These are phyloP conservation scores for Candida boleticola DNA, from an alignment of 805 yeast species.

Conservation along the genomic window DNA sequence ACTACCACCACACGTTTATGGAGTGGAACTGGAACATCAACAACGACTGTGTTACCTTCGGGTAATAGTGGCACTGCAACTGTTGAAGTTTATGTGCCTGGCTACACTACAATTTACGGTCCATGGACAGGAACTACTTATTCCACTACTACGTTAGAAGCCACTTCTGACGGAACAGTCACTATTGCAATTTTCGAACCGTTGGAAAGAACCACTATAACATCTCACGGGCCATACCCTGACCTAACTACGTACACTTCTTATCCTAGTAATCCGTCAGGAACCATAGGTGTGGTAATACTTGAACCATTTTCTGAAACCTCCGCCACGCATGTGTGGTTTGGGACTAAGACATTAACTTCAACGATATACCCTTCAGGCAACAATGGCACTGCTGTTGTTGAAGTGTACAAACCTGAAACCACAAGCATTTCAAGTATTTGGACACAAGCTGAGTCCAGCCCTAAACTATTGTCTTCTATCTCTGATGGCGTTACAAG, in stretches of 20 bases:
- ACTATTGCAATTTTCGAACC: neutral
- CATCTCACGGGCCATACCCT: too few species aligned
- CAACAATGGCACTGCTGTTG: neutral
- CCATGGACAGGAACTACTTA: neutral
- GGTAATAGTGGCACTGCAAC: neutral
- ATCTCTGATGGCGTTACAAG: too few species aligned
- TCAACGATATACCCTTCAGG: neutral
- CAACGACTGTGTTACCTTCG: neutral
- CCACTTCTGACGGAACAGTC: neutral
- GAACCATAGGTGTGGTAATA: neutral
- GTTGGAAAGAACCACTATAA: neutral
- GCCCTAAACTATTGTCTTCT: too few species aligned
- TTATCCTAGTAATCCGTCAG: neutral
- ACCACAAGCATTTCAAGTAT: neutral
- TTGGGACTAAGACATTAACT: neutral
- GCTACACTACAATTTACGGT: neutral
- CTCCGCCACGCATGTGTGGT: neutral
- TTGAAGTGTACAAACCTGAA: neutral
- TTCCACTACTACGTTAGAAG: neutral
- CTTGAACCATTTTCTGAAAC: neutral
- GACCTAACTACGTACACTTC: too few species aligned
- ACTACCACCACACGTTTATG: neutral
- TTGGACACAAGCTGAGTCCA: too few species aligned
- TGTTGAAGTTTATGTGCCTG: neutral
- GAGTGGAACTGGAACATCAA: neutral